Base-by-base conservation (phyloP, 2,329 filamentous ascomycete genomes). In the Biscogniauxia sp. region DNA sequence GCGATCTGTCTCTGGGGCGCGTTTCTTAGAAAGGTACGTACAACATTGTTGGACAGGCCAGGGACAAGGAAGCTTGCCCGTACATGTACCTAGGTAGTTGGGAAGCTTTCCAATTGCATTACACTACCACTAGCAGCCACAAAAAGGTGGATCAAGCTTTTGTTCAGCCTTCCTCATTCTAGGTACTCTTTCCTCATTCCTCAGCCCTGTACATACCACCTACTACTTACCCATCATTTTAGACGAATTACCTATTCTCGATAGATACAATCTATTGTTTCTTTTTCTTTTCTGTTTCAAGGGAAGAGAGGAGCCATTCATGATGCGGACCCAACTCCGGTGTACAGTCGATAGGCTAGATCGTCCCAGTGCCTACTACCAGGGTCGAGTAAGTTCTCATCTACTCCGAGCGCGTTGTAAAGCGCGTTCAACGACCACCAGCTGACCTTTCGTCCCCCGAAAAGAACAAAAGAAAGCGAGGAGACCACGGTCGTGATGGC, bases 361-460 rank as follows among this genome's bases (percentile, higher is more conserved):
- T 78, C 90, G 89, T 77, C 94, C 95, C 19, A 98, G 94, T 75
- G 93, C 94, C 70, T 99, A 99, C 80, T 97, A 93, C 72, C 84
- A 87, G 64, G 88, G 84, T 78, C 91, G 91, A 80, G 94, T 96
- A 79, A 74, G 81, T 73, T 64, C 60, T 57, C 53, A 45, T 59
- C 61, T 32, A 19, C 55, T 55, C 65, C 52, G 55, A 20, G 52
- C 59, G 45, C 23, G 50, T 55, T 58, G 17, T 51, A 57, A 25
- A 51, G 32, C 50, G 53, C 20, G 19, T 56, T 4, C 13, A 20
- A 32, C 28, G 20, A 25, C 41, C 26, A 49, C 28, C 6, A 59
- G 32, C 53, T 26, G 60, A 58, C 56, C 60, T 61, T 28, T 65
- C 59, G 61, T 49, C 4, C 53, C 54, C 32, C 55, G 37, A 63